Percentiles rank a stretch among this genome's conserved stretches.
phyloP scores from a whole-genome alignment of 148 eudicot species.

The Camellia granthamiana region DNA sequence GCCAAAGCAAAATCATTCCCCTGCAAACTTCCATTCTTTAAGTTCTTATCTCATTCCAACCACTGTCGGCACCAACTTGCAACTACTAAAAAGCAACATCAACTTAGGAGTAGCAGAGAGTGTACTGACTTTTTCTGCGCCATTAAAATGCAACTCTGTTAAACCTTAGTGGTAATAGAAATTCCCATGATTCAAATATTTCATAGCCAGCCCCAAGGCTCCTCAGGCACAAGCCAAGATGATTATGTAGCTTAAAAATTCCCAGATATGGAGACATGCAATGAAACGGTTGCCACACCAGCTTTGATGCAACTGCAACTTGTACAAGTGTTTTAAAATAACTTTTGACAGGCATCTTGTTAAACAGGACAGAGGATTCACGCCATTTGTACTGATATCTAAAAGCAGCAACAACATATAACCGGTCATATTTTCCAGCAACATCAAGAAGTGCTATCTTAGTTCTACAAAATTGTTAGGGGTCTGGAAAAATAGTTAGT shows the following conservation, averaged over 20 bases:
- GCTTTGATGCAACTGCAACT: neutral
- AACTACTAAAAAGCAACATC: neutral
- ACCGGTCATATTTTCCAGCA: neutral
- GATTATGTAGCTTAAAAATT: constrained; percentile 4
- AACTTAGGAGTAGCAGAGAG: neutral
- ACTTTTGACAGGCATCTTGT: neutral
- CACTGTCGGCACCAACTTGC: constrained; percentile 4
- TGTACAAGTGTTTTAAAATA: no score
- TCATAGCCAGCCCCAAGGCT: neutral
- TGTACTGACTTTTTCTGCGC: neutral
- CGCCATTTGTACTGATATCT: neutral
- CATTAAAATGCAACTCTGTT: neutral
- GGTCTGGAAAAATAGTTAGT: neutral
- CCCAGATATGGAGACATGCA: no score
- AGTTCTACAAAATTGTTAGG: neutral
- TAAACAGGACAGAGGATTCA: neutral
- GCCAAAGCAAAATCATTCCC: neutral
- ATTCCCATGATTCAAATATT: neutral
- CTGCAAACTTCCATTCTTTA: neutral
- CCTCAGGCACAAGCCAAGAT: neutral
- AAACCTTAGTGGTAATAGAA: neutral
- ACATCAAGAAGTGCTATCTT: neutral
- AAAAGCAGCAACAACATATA: neutral
- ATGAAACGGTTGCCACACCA: neutral
- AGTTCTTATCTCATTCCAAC: neutral